phyloP scores from a whole-genome alignment of 2,329 filamentous ascomycete genomes.

The Botrytis hyacinthi region DNA sequence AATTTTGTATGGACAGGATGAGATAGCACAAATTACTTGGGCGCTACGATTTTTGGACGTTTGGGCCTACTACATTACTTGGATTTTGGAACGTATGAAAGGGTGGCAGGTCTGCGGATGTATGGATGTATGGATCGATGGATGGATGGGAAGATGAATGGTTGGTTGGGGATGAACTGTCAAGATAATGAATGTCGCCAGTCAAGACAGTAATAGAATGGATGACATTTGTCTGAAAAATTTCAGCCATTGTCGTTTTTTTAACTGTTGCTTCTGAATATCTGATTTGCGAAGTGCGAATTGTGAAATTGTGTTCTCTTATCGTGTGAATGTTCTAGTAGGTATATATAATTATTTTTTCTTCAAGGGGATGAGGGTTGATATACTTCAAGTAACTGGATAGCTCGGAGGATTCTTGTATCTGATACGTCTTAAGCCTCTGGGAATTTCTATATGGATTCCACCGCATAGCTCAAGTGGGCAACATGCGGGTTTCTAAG shows the following conservation, averaged over 20 bases:
- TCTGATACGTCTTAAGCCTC: not conserved
- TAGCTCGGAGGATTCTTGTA: not conserved
- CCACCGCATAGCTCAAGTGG: not conserved
- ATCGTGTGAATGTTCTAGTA: not conserved
- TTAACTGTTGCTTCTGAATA: not conserved
- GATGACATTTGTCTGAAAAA: not conserved
- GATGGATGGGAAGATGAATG: not conserved
- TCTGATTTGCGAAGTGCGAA: not conserved
- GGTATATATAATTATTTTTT: not conserved
- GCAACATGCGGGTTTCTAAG: not conserved
- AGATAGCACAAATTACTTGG: constrained; percentile 8
- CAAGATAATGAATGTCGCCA: not conserved
- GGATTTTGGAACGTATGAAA: not conserved
- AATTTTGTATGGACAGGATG: constrained; percentile 2
- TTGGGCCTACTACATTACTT: not conserved
- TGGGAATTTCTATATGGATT: not conserved
- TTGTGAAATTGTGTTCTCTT: not conserved
- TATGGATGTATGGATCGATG: not conserved
- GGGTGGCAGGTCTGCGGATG: not conserved
- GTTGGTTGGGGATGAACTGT: not conserved
- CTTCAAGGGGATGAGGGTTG: not conserved
- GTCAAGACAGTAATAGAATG: not conserved
- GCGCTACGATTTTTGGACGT: constrained; percentile 2
- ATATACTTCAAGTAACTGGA: not conserved
- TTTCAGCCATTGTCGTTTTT: not conserved